A percentile compares a stretch with the other conserved stretches of the same genome.
Conservation (phyloP, 441 rosid genomes). For the Melastoma candidum region DNA sequence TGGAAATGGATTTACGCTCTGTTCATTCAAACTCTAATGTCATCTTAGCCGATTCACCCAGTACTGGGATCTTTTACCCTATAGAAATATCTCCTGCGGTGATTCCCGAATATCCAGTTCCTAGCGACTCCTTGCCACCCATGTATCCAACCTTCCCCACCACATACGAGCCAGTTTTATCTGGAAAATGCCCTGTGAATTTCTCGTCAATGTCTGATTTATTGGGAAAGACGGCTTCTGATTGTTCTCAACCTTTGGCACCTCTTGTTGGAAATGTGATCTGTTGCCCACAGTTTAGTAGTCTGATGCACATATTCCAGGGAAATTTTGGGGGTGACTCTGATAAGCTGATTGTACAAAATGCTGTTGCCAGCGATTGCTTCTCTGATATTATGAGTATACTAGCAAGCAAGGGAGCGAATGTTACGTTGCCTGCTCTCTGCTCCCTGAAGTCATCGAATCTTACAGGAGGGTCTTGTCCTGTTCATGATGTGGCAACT, state of each 20-base stretch:
- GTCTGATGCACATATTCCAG: conserved; percentile 79
- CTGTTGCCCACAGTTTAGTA: conserved; percentile 88
- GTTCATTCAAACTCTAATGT: conserved; percentile 41
- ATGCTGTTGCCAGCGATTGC: conserved; percentile 73
- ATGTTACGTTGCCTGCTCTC: conserved; percentile 53
- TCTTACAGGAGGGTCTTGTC: conserved; percentile 90
- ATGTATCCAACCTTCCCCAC: conserved; percentile 81
- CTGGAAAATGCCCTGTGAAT: conserved; percentile 86
- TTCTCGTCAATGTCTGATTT: conserved; percentile 59
- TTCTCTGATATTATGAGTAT: conserved; percentile 92
- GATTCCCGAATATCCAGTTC: conserved; percentile 53
- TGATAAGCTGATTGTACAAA: conserved; percentile 61
- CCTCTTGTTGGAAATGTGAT: conserved; percentile 81
- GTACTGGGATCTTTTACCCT: conserved; percentile 65
- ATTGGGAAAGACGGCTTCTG: conserved; percentile 67
- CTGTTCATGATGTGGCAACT: conserved; percentile 49
- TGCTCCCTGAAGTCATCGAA: conserved; percentile 75
- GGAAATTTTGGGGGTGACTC: conserved; percentile 48
- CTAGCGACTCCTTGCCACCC: conserved; percentile 54
- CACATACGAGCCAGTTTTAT: conserved; percentile 68
- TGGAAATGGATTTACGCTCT: conserved; percentile 26
- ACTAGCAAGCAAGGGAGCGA: conserved; percentile 82
- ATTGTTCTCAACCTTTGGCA: conserved; percentile 78
- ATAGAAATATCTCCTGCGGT: conserved; percentile 83
- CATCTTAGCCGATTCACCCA: conserved; percentile 67